These are phyloP conservation scores for Boletus reticuloceps DNA, from an alignment of 768 basidiomycete species.

Conservation along the genomic window DNA sequence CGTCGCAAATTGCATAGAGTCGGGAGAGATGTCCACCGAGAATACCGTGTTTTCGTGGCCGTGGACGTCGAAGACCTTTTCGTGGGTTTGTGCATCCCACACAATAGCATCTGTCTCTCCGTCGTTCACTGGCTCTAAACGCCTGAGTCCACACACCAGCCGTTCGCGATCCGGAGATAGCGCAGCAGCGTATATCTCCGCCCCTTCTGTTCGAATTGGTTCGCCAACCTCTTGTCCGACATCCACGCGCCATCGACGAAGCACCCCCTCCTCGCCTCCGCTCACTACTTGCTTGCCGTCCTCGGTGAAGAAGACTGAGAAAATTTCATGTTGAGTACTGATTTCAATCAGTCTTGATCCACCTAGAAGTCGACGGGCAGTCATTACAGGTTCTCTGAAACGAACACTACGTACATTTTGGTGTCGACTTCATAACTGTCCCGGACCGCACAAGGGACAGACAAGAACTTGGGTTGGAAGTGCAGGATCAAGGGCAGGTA, in stretches of 20 bases:
- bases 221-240: background rate
- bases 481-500: too few species aligned
- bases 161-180: background rate
- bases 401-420: background rate
- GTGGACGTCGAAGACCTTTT: background rate
- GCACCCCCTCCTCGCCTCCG: background rate
- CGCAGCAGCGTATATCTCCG: background rate
- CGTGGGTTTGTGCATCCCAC: background rate
- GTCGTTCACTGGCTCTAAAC: background rate
- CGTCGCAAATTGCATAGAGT: background rate
- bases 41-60: background rate
- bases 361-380: background rate
- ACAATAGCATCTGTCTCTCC: background rate
- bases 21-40: background rate
- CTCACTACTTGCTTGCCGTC: background rate
- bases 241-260: background rate
- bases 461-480: too few species aligned
- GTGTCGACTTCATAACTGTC: too few species aligned
- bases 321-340: background rate
- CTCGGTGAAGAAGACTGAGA: background rate
- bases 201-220: background rate
- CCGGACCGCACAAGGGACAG: too few species aligned
- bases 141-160: background rate
- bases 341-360: background rate
- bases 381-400: background rate